These are phyloP conservation scores for Astraeus odoratus DNA, from an alignment of 768 basidiomycete species.

Conservation along the genomic window DNA sequence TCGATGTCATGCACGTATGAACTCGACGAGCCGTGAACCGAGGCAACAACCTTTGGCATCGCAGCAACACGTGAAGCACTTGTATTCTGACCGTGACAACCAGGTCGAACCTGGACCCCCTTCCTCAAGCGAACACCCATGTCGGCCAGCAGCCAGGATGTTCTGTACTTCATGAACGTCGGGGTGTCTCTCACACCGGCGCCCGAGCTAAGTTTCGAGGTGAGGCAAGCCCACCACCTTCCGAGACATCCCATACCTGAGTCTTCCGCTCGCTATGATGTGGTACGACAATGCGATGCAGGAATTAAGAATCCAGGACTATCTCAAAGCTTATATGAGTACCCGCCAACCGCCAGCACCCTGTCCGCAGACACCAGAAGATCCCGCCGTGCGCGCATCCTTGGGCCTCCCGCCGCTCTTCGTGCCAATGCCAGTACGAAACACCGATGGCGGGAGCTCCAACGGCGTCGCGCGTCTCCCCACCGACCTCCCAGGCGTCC, in stretches of 20 bases:
- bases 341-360: slow-evolving; percentile 45
- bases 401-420: slow-evolving; percentile 47
- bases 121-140: background rate
- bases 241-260: background rate
- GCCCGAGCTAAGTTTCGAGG: slow-evolving; percentile 24
- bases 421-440: slow-evolving; percentile 31
- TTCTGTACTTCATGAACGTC: slow-evolving; percentile 25
- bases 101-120: too few species aligned
- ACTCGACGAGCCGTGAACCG: too few species aligned
- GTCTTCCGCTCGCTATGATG: background rate
- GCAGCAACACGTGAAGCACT: too few species aligned
- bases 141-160: slow-evolving; percentile 5
- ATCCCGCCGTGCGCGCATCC: slow-evolving; percentile 34
- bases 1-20: too few species aligned
- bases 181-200: slow-evolving; percentile 11
- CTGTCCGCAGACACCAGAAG: slow-evolving; percentile 41
- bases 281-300: slow-evolving; percentile 15
- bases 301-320: slow-evolving; percentile 54
- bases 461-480: slow-evolving; percentile 5
- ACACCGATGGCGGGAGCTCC: slow-evolving; percentile 2
- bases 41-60: too few species aligned
- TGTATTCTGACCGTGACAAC: too few species aligned
- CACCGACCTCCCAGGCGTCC: slow-evolving; percentile 13
- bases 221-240: too few species aligned
- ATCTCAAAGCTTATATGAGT: slow-evolving; percentile 39